Evolutionary conservation across 495 filamentous ascomycete species (phyloP).

Genomic region (Chaetomium fimeti): DNA sequence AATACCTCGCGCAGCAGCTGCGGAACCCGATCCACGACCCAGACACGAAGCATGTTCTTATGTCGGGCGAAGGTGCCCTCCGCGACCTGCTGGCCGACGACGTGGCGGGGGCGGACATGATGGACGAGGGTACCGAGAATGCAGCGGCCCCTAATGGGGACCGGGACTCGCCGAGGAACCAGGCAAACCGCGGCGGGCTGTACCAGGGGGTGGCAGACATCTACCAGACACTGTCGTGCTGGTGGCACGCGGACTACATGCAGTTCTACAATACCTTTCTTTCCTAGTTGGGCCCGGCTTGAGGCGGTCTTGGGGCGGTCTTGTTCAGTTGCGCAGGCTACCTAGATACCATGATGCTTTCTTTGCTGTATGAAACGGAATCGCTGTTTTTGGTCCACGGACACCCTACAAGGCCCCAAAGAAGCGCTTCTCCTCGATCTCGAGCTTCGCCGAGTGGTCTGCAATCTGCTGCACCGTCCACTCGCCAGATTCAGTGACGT

Average conservation of each 20-base stretch:
- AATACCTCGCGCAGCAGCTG: slow-evolving; percentile 26
- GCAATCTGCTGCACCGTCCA: slow-evolving; percentile 37
- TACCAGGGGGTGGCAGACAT: slow-evolving; percentile 11
- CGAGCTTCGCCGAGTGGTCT: slow-evolving; percentile 32
- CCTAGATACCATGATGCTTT: slow-evolving; percentile 18
- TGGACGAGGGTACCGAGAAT: neutral
- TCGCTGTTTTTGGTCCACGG: neutral
- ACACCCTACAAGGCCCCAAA: slow-evolving; percentile 38
- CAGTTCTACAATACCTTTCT: slow-evolving; percentile 20
- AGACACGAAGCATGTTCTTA: slow-evolving; percentile 17
- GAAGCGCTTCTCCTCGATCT: slow-evolving; percentile 30
- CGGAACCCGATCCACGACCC: slow-evolving; percentile 27
- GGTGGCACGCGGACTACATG: slow-evolving; percentile 19
- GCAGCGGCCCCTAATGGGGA: neutral
- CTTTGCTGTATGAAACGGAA: neutral
- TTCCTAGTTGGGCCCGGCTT: slow-evolving; percentile 15
- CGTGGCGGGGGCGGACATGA: neutral
- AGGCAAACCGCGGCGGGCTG: neutral
- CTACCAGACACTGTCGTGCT: slow-evolving; percentile 11
- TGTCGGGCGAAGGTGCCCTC: slow-evolving; percentile 10
- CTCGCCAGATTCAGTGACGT: slow-evolving; percentile 54
- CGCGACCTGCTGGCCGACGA: slow-evolving; percentile 8
- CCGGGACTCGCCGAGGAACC: neutral
- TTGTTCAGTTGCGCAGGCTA: neutral
- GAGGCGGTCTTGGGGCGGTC: neutral